Evolutionary conservation across 2,329 filamentous ascomycete genomes (phyloP).

Genomic region (Lasiodiplodia gonubiensis): DNA sequence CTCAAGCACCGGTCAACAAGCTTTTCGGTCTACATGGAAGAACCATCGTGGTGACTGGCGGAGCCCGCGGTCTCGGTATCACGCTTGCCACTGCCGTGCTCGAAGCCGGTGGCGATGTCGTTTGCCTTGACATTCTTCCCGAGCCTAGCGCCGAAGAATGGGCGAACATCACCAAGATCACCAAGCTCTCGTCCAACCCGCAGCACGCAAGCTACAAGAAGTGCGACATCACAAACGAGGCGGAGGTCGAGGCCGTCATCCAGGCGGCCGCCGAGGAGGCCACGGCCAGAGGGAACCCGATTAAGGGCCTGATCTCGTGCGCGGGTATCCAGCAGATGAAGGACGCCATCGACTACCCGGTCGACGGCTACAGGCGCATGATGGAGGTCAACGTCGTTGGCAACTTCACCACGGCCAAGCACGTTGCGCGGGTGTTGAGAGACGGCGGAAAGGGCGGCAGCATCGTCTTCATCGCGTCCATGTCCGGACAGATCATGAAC

Average conservation of each 20-base stretch:
- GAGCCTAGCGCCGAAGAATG: constrained; percentile 18
- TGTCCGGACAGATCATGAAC: constrained; percentile 35
- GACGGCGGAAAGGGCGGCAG: constrained; percentile 31
- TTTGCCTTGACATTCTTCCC: constrained; percentile 20
- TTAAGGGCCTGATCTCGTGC: constrained; percentile 38
- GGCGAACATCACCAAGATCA: constrained; percentile 2
- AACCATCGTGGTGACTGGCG: constrained; percentile 37
- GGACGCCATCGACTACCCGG: constrained; percentile 43
- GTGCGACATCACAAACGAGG: constrained; percentile 36
- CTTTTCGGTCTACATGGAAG: constrained; percentile 17
- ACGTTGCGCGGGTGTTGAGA: constrained; percentile 21
- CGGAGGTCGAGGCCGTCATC: constrained; percentile 30
- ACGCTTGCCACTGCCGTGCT: constrained; percentile 36
- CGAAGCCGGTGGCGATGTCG: constrained; percentile 38
- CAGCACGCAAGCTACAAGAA: constrained; percentile 32
- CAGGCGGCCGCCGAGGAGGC: constrained; percentile 30
- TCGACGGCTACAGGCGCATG: constrained; percentile 42
- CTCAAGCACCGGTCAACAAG: constrained; percentile 15
- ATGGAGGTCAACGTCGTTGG: constrained; percentile 48
- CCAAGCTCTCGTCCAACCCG: constrained; percentile 4
- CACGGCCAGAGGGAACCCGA: constrained; percentile 31
- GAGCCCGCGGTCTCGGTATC: constrained; percentile 37
- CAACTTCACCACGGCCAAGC: constrained; percentile 41
- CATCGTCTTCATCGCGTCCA: constrained; percentile 48
- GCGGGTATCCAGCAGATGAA: constrained; percentile 40